Conservation (phyloP, 768 basidiomycete species). For the Calocybe gangraenosa region DNA sequence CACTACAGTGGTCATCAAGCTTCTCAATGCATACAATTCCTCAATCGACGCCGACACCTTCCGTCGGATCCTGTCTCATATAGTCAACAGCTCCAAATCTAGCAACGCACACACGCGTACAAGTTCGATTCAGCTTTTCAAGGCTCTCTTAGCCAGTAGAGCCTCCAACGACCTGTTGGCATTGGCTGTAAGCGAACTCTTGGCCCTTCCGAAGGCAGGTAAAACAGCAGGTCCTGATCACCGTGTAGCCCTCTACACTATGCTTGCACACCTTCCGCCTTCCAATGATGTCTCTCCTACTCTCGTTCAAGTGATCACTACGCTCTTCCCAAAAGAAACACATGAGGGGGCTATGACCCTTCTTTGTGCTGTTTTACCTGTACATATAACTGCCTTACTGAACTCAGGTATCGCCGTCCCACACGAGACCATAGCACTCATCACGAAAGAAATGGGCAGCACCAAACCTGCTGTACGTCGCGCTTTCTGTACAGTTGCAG, state of each 20-base stretch:
- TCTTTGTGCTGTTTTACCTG: constrained; percentile 50
- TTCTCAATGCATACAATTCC: constrained; percentile 52
- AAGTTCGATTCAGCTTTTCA: constrained; percentile 57
- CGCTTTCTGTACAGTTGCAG: constrained; percentile 61
- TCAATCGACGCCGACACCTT: constrained; percentile 44
- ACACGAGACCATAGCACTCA: constrained; percentile 37
- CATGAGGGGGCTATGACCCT: constrained; percentile 60
- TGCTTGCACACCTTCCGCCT: constrained; percentile 57
- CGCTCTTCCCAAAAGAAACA: constrained; percentile 65
- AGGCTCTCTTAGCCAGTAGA: constrained; percentile 33
- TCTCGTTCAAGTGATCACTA: constrained; percentile 41
- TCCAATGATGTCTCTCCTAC: constrained; percentile 34
- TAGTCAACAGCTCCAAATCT: constrained; percentile 71
- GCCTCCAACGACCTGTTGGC: constrained; percentile 33
- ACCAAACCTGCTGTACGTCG: constrained; percentile 58
- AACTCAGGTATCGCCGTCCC: constrained; percentile 30
- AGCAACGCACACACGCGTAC: constrained; percentile 57
- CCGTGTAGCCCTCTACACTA: constrained; percentile 72
- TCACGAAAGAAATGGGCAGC: constrained; percentile 71
- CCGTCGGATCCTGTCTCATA: constrained; percentile 51
- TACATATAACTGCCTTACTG: constrained; percentile 59
- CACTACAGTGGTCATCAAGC: constrained; percentile 48
- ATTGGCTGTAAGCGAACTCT: constrained; percentile 56
- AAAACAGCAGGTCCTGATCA: constrained; percentile 90
- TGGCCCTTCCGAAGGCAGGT: constrained; percentile 72